phyloP scores from a whole-genome alignment of 441 rosid species.

The Melianthus villosus region DNA sequence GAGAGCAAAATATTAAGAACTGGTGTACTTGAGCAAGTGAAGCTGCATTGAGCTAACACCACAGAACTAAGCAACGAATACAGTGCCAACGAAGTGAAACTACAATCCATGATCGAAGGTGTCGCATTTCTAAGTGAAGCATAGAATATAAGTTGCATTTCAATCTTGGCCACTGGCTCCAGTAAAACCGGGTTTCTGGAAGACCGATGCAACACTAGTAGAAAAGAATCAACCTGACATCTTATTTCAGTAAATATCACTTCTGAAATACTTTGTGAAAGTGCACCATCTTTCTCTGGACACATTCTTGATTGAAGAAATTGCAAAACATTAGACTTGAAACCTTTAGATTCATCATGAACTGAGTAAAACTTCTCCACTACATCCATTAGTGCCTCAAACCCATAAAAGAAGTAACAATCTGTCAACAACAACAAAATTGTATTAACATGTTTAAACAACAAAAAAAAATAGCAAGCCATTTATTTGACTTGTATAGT shows the following conservation, averaged over 20 bases:
- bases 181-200: conserved; percentile 17
- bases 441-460: conserved; percentile 9
- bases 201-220: conserved; percentile 21
- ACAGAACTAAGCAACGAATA: conserved; percentile 35
- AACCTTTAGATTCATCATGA: conserved; percentile 37
- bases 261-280: conserved; percentile 22
- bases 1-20: conserved; percentile 36
- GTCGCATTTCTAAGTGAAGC: conserved; percentile 40
- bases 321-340: conserved; percentile 38
- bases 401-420: conserved; percentile 33
- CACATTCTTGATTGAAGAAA: conserved; percentile 38
- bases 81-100: conserved; percentile 37
- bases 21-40: conserved; percentile 21
- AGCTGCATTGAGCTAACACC: conserved; percentile 43
- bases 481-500: not conserved
- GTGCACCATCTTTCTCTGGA: conserved; percentile 21
- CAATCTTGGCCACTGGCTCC: conserved; percentile 45
- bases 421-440: conserved; percentile 29
- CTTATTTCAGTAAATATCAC: conserved; percentile 24
- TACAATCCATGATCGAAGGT: conserved; percentile 26
- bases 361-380: conserved; percentile 49
- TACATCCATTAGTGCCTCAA: conserved; percentile 39
- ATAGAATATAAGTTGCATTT: conserved; percentile 39
- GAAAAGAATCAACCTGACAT: conserved; percentile 38
- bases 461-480: conserved; percentile 2